Evolutionary conservation across 2,329 filamentous ascomycete genomes (phyloP), one percentile per base, ranked within the genome.

Genomic region (Fusarium dlaminii): DNA sequence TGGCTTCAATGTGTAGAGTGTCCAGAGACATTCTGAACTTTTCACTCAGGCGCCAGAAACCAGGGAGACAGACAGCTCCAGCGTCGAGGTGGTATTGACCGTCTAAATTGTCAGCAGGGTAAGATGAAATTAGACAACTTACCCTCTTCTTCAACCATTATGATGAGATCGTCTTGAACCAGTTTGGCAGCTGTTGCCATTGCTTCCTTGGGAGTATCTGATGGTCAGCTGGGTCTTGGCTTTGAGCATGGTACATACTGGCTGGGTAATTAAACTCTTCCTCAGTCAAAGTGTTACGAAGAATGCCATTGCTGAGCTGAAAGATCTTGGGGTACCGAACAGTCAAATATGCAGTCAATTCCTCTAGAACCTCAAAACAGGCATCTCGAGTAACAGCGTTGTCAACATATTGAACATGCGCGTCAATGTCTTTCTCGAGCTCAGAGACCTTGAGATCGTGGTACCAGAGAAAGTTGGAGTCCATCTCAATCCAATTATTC

Each of bases 401-500:
- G 7, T 75, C 62, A 1, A 75, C 56, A 24, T 72, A 72, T 54
- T 75, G 58, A 22, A 75, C 55, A 54, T 75, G 74, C 1, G 70
- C 67, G 18, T 60, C 52, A 1, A 75, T 29, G 1, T 75, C 62
- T 18, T 72, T 72, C 8, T 75, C 49, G 1, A 75, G 17, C 15
- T 75, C 74, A 1, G 68, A 72, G 1, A 75, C 73, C 14, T 75
- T 75, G 1, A 51, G n/a, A 20, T 69, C 74, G 2, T 75, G 74
- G 3, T 67, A 75, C 36, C 56, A 60, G 8, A 70, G 42, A 12
- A 69, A 75, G 15, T 75, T 72, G 5, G 67, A 75, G 8, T 75
- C 73, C 65, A 75, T 68, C 54, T 75, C 70, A 17, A 75, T 75
- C 73, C 74, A 75, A 6, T 60, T 66, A 3, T 75, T 62, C 74